Conservation (phyloP, 78 protist species). For the Anaeramoeba ignava region DNA sequence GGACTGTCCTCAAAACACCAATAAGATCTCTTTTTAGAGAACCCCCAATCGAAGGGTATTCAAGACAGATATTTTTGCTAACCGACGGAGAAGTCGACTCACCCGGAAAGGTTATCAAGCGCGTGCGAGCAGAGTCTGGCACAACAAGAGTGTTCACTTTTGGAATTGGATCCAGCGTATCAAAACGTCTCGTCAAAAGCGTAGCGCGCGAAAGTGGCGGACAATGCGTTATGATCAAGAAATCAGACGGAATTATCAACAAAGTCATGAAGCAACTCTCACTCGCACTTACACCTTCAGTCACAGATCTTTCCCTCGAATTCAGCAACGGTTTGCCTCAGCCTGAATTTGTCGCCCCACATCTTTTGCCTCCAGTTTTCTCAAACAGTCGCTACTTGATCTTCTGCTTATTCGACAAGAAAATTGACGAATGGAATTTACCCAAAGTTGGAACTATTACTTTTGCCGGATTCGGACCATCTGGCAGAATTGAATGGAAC, state of each 20-base stretch:
- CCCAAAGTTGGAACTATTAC: too few species aligned
- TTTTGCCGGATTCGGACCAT: too few species aligned
- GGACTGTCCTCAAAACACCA: constrained; percentile 38
- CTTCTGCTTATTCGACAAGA: constrained; percentile 6
- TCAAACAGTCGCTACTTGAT: constrained; percentile 21
- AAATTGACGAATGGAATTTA: too few species aligned
- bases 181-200: constrained; percentile 46
- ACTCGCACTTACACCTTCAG: constrained; percentile 28
- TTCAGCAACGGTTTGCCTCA: constrained; percentile 41
- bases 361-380: constrained; percentile 22
- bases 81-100: constrained; percentile 72
- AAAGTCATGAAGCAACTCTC: constrained; percentile 28
- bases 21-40: not conserved
- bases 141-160: constrained; percentile 45
- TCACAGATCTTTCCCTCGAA: constrained; percentile 12
- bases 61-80: constrained; percentile 56
- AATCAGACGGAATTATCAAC: constrained; percentile 1
- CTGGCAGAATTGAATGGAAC: too few species aligned
- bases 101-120: too few species aligned
- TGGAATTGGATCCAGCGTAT: constrained; percentile 58
- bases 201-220: constrained; percentile 57
- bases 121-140: not conserved
- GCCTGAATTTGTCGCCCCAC: too few species aligned
- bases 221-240: constrained; percentile 33
- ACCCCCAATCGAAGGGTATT: too few species aligned